Percentiles rank a stretch among this genome's conserved stretches.
phyloP scores from a whole-genome alignment of 2,329 filamentous ascomycete genomes.

The Chrysoporthe austroafricana region DNA sequence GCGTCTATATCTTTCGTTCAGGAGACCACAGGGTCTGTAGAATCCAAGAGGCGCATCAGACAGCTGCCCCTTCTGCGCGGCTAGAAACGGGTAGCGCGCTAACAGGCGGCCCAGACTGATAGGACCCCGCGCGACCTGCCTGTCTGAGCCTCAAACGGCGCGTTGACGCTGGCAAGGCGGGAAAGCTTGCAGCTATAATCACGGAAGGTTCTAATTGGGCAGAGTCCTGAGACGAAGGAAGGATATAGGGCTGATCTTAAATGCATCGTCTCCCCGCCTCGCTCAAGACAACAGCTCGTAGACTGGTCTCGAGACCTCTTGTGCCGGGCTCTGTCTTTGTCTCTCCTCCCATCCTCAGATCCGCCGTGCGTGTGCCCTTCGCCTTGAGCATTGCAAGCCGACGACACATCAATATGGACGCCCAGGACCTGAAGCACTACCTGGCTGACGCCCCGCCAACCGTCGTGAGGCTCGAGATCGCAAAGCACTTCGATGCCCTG shows the following conservation, averaged over 20 bases:
- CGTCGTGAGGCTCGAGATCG: constrained; percentile 85
- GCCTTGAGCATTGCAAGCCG: constrained; percentile 14
- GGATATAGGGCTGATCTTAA: constrained; percentile 12
- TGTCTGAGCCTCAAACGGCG: constrained; percentile 12
- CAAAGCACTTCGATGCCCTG: constrained; percentile 85
- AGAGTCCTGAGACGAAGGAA: constrained; percentile 12
- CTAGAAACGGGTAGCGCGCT: constrained; percentile 17
- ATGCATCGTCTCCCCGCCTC: constrained; percentile 28
- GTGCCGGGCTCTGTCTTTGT: constrained; percentile 4
- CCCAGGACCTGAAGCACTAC: constrained; percentile 72
- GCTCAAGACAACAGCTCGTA: constrained; percentile 22
- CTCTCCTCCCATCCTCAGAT: constrained; percentile 5
- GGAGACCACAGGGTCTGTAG: neutral
- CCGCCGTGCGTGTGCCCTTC: constrained; percentile 13
- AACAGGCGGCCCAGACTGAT: constrained; percentile 23
- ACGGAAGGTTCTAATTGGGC: neutral
- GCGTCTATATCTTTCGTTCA: neutral
- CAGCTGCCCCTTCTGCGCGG: neutral
- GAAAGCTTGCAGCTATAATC: constrained; percentile 1
- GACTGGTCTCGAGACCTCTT: constrained; percentile 24
- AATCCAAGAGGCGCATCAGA: neutral
- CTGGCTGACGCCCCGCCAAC: constrained; percentile 89
- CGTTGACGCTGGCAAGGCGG: constrained; percentile 3
- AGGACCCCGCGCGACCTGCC: constrained; percentile 22
- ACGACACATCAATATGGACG: constrained; percentile 53